A percentile compares a stretch with the other conserved stretches of the same genome.
Conservation (phyloP, 768 basidiomycete species). For the Wakefieldia striispora region DNA sequence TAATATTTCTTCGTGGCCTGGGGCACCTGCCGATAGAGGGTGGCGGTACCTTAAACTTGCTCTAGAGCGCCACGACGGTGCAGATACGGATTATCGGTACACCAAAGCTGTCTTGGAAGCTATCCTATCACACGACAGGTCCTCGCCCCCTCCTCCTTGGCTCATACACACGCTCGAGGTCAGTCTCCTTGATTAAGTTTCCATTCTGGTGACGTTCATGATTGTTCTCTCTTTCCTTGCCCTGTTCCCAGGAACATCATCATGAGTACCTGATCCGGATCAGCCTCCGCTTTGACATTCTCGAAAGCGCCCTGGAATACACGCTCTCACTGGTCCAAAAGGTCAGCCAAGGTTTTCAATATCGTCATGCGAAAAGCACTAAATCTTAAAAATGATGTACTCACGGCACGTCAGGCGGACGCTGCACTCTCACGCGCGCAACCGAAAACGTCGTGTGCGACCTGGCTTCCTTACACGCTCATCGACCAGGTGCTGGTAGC, state of each 20-base stretch:
- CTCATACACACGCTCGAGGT: slow-evolving; percentile 76
- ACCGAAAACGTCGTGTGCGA: slow-evolving; percentile 54
- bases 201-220: slow-evolving; percentile 1
- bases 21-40: slow-evolving; percentile 72
- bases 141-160: slow-evolving; percentile 75
- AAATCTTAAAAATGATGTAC: slow-evolving; percentile 7
- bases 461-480: slow-evolving; percentile 82
- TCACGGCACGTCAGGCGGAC: slow-evolving; percentile 43
- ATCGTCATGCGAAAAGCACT: neutral
- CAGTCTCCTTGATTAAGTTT: slow-evolving; percentile 7
- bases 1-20: slow-evolving; percentile 79
- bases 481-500: slow-evolving; percentile 79
- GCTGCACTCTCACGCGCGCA: slow-evolving; percentile 49
- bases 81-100: slow-evolving; percentile 72
- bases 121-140: slow-evolving; percentile 63
- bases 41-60: slow-evolving; percentile 87
- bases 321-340: slow-evolving; percentile 68
- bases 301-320: slow-evolving; percentile 75
- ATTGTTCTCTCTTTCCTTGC: neutral
- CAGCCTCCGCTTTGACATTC: slow-evolving; percentile 73
- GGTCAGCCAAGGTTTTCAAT: slow-evolving; percentile 41
- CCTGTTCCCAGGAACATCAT: slow-evolving; percentile 50
- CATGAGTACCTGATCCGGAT: slow-evolving; percentile 82
- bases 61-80: slow-evolving; percentile 73
- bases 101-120: slow-evolving; percentile 75